Evolutionary conservation across 2,329 filamentous ascomycete genomes (phyloP), one percentile per base, ranked within the genome.

Genomic region (Helminthosporium solani): DNA sequence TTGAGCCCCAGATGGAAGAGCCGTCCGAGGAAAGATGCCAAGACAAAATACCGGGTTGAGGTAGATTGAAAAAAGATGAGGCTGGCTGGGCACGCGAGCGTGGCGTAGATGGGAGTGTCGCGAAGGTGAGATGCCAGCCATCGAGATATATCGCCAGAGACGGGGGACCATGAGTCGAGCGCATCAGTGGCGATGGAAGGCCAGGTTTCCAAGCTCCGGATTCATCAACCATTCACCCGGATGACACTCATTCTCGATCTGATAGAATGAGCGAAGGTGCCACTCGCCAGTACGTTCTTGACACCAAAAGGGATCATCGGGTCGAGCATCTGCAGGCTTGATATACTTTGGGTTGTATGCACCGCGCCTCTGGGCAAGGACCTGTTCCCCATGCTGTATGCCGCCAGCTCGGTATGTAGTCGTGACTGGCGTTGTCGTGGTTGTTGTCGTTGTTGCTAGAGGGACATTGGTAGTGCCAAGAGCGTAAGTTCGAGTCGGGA

Each of bases 151-250:
- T 31, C 14, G 28, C 28, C 28, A 31, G 28, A 31, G 28, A n/a
- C 14, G 7, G 28, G 28, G 12, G 28, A 31, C 23, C 9, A 9
- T n/a, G n/a, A 27, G 25, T 27, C 12, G 25, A 27, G 25, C 25
- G 7, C 12, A 15, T 51, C 44, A 66, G 7, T 60, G 56, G 1
- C 67, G 61, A 25, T 67, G 58, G 43, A 69, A 70, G 39, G 66
- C 58, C 14, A 68, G 49, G 39, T 58, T 67, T 2, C 68, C 68
- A 7, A 58, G 28, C 11, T 65, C 60, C 4, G 65, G 57, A 39
- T 67, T 62, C 61, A 69, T 66, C 35, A 55, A 46, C 69, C 69
- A 72, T 11, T 57, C 52, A 1, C 69, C 69, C 2, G 69, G 69
- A 12, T 67, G 52, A 39, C 64, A 67, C 46, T 68, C 66, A 19